These are phyloP conservation scores for Mucor irregularis DNA, from an alignment of 371 early-diverging fungal genomes.

Conservation along the genomic window DNA sequence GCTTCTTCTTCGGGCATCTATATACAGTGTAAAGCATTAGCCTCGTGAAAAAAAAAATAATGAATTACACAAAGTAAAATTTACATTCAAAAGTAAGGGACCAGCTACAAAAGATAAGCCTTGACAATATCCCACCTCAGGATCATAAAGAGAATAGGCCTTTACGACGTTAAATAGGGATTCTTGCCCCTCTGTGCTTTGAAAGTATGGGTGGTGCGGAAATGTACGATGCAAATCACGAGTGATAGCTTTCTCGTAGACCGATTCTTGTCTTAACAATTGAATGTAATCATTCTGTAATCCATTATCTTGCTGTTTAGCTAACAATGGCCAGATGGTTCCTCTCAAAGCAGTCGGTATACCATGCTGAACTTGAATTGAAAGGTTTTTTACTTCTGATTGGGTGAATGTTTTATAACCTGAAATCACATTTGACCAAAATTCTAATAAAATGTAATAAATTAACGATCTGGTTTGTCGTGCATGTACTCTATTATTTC, in stretches of 20 bases:
- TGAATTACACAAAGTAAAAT: constrained; percentile 1
- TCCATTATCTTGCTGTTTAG: constrained; percentile 14
- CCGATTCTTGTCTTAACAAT: constrained; percentile 64
- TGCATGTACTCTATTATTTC: not conserved
- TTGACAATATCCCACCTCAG: constrained; percentile 95
- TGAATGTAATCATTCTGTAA: constrained; percentile 69
- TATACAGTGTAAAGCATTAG: not conserved
- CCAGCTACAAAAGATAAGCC: constrained; percentile 91
- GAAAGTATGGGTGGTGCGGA: constrained; percentile 83
- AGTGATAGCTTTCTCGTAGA: constrained; percentile 87
- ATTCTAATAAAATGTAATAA: constrained; percentile 58
- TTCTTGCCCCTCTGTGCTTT: constrained; percentile 81
- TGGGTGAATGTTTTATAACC: constrained; percentile 78
- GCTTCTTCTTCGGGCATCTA: constrained; percentile 97
- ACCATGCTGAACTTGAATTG: constrained; percentile 75
- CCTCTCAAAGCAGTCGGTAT: constrained; percentile 90
- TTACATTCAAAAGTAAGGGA: constrained; percentile 85
- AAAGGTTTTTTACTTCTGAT: constrained; percentile 64
- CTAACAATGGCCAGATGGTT: constrained; percentile 88
- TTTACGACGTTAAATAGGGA: constrained; percentile 88
- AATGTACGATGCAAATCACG: constrained; percentile 91
- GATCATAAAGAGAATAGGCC: constrained; percentile 88
- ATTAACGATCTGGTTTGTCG: constrained; percentile 1
- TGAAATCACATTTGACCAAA: constrained; percentile 89
- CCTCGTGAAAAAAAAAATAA: not conserved